These are phyloP conservation scores for Coccomyxa subellipsoidea DNA, from an alignment of 163 green algal genomes.

Conservation along the genomic window DNA sequence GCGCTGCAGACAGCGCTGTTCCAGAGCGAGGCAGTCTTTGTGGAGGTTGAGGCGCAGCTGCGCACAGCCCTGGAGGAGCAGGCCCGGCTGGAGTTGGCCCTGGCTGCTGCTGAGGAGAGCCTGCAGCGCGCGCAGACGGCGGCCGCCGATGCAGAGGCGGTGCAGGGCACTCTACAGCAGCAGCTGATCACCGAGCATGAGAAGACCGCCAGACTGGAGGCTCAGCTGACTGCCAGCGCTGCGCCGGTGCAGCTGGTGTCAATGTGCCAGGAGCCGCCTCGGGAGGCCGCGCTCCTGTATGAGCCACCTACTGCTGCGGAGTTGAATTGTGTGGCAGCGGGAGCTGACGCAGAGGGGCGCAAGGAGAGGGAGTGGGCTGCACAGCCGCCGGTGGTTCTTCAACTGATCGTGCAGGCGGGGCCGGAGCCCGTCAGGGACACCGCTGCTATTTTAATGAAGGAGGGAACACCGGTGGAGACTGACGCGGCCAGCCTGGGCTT, in stretches of 20 bases:
- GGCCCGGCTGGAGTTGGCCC: background rate
- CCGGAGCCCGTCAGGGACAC: too few relatives aligned
- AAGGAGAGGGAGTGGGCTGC: background rate
- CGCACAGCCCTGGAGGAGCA: background rate
- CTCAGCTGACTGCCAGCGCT: background rate
- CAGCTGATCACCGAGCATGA: background rate
- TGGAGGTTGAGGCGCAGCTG: background rate
- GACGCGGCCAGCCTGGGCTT: background rate
- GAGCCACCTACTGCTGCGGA: too few relatives aligned
- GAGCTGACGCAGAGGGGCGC: background rate
- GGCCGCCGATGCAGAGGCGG: background rate
- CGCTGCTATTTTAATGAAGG: too few relatives aligned
- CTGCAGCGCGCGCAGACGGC: background rate
- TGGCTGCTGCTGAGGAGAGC: background rate
- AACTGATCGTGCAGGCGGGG: background rate
- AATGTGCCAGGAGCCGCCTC: background rate
- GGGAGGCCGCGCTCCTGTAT: too few relatives aligned
- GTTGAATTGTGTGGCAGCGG: too few relatives aligned
- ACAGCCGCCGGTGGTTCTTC: background rate
- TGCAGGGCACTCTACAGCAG: background rate
- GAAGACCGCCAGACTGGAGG: background rate
- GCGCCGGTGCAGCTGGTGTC: background rate
- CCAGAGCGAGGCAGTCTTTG: background rate
- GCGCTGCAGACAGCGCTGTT: background rate
- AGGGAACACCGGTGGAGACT: background rate